phyloP scores from a whole-genome alignment of 2,329 filamentous ascomycete species.

The Ilyonectria robusta region DNA sequence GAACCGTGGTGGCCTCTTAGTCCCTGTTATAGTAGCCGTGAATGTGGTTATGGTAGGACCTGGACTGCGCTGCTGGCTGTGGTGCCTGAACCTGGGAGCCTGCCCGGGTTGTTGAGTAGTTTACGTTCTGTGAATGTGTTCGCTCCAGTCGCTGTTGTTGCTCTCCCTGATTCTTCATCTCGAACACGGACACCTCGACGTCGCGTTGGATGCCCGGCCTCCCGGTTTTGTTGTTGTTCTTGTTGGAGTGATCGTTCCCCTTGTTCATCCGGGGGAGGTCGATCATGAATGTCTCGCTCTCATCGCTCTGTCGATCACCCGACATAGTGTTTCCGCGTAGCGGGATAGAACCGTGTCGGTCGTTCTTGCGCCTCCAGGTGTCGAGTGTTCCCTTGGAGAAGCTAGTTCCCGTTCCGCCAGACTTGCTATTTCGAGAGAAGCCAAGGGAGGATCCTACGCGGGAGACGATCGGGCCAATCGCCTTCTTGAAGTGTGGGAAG shows the following conservation, averaged over 20 bases:
- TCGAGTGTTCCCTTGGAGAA: slow-evolving; percentile 39
- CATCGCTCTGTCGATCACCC: slow-evolving; percentile 35
- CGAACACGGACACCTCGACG: slow-evolving; percentile 34
- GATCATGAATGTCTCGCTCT: slow-evolving; percentile 45
- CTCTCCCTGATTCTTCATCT: slow-evolving; percentile 3
- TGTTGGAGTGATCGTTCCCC: slow-evolving; percentile 5
- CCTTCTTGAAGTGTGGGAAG: slow-evolving; percentile 60
- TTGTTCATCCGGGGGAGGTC: slow-evolving; percentile 40
- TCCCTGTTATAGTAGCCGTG: slow-evolving; percentile 28
- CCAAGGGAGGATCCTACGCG: slow-evolving; percentile 43
- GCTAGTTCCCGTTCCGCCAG: slow-evolving; percentile 28
- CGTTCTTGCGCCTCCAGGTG: slow-evolving; percentile 38
- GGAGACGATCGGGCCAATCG: slow-evolving; percentile 46
- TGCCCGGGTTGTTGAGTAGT: slow-evolving; percentile 37
- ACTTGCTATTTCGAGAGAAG: slow-evolving; percentile 35
- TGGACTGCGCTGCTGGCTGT: slow-evolving; percentile 19
- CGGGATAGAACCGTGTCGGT: slow-evolving; percentile 37
- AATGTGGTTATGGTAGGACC: slow-evolving; percentile 28
- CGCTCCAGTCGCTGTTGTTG: background rate
- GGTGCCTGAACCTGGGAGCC: slow-evolving; percentile 23
- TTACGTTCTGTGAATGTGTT: slow-evolving; percentile 34
- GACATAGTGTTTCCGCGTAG: slow-evolving; percentile 26
- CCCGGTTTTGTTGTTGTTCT: slow-evolving; percentile 2
- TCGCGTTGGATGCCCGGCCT: slow-evolving; percentile 27
- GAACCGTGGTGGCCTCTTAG: background rate